These are phyloP conservation scores for Wickerhamomyces alni DNA, from an alignment of 805 yeast genomes.

Conservation along the genomic window DNA sequence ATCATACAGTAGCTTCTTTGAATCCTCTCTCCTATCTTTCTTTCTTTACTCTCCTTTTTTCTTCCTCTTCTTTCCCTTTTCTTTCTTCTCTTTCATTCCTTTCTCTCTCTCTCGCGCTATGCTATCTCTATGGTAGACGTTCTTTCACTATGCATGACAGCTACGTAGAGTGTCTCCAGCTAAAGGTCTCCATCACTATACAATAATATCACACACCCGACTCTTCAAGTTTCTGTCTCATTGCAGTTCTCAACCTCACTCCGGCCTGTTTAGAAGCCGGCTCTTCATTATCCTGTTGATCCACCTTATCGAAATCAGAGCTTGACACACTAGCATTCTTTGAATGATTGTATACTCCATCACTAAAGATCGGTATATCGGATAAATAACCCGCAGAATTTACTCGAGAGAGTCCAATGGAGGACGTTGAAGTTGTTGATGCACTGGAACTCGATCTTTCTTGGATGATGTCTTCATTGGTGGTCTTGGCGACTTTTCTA, in stretches of 20 bases:
- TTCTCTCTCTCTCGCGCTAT: no score
- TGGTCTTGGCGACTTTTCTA: conserved; percentile 15
- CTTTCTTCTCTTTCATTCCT: no score
- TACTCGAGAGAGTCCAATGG: conserved; percentile 58
- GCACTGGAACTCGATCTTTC: background rate
- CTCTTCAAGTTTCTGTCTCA: conserved; percentile 1
- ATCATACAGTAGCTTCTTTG: no score
- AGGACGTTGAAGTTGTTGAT: conserved; percentile 20
- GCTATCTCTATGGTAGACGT: no score
- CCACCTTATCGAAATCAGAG: conserved; percentile 2
- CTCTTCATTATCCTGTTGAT: no score
- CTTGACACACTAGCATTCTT: background rate
- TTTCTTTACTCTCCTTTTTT: no score
- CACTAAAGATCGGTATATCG: conserved; percentile 54
- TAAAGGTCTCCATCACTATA: no score
- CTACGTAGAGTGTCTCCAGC: no score
- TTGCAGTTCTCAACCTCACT: conserved; percentile 9
- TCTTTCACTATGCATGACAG: no score
- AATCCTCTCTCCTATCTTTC: no score
- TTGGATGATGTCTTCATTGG: background rate
- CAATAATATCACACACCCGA: no score
- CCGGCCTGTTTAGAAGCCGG: conserved; percentile 6
- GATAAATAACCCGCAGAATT: conserved; percentile 57
- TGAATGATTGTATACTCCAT: conserved; percentile 14
- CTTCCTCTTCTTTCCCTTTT: no score